Evolutionary conservation across 169 alveolate genomes (phyloP).

Genomic region (Cryptosporidium ryanae): DNA sequence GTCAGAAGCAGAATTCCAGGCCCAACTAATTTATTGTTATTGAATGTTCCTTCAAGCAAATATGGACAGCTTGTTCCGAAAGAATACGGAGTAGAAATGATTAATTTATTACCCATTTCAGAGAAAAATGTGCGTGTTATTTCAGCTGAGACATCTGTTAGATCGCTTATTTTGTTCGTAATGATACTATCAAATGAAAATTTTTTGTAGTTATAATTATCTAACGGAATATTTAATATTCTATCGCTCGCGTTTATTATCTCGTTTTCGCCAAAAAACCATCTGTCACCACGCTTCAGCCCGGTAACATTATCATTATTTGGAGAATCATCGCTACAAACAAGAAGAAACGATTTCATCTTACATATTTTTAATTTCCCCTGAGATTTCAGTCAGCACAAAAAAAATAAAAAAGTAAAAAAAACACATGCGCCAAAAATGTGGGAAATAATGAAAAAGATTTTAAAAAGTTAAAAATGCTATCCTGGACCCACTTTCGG

Average conservation of each 20-base stretch:
- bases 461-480: neutral
- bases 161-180: conserved; percentile 10
- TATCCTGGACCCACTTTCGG: conserved; percentile 93
- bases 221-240: conserved; percentile 46
- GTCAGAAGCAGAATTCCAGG: conserved; percentile 46
- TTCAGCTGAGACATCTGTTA: conserved; percentile 2
- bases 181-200: conserved; percentile 40
- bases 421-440: conserved; percentile 54
- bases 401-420: neutral
- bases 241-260: conserved; percentile 9
- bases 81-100: conserved; percentile 56
- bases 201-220: conserved; percentile 49
- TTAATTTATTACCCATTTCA: conserved; percentile 12
- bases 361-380: conserved; percentile 13
- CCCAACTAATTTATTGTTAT: conserved; percentile 38
- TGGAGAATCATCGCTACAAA: conserved; percentile 32
- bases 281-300: conserved; percentile 1
- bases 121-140: neutral
- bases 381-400: too few relatives aligned
- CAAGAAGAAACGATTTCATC: conserved; percentile 54
- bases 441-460: neutral
- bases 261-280: conserved; percentile 70
- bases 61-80: conserved; percentile 59
- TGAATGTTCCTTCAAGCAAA: conserved; percentile 58
- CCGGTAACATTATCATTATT: neutral